Percentiles rank a stretch among this genome's conserved stretches.
Evolutionary conservation across 2,329 filamentous ascomycete genomes (phyloP).

Genomic region (Colletotrichum filicis): DNA sequence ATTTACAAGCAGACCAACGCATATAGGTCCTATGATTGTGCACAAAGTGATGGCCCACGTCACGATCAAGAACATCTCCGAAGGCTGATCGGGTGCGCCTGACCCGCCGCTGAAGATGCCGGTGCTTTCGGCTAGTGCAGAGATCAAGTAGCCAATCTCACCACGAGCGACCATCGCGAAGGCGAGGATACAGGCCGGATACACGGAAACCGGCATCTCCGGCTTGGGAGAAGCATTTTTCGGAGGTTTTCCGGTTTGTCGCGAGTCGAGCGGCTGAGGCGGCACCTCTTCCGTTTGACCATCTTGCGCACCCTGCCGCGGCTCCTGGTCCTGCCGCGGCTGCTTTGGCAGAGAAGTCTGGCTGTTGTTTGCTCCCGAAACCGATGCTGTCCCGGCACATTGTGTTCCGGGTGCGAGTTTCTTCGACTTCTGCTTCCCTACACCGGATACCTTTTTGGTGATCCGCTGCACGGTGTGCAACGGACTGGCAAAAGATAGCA

Average conservation of each 20-base stretch:
- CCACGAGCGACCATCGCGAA: conserved; percentile 79
- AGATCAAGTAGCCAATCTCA: conserved; percentile 83
- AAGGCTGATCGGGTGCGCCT: conserved; percentile 39
- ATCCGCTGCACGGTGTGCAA: conserved; percentile 10
- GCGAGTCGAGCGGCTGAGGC: conserved; percentile 13
- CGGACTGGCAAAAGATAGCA: conserved; percentile 52
- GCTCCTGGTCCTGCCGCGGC: neutral
- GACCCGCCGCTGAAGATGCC: conserved; percentile 49
- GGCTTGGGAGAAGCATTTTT: conserved; percentile 37
- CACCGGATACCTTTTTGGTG: neutral
- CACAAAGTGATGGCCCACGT: conserved; percentile 67
- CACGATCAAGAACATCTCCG: conserved; percentile 61
- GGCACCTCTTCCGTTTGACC: neutral
- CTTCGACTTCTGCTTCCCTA: neutral
- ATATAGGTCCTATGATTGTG: conserved; percentile 62
- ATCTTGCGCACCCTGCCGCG: neutral
- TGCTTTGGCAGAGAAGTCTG: neutral
- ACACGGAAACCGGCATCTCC: conserved; percentile 68
- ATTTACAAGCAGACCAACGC: conserved; percentile 58
- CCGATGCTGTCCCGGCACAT: neutral
- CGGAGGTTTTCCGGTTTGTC: conserved; percentile 32
- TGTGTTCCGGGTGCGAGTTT: conserved; percentile 24
- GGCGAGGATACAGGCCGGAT: conserved; percentile 74
- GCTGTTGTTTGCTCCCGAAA: neutral
- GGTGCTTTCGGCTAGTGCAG: conserved; percentile 70